phyloP scores from a whole-genome alignment of 192 early-diverging fungal species.

The Dissophora ornata region DNA sequence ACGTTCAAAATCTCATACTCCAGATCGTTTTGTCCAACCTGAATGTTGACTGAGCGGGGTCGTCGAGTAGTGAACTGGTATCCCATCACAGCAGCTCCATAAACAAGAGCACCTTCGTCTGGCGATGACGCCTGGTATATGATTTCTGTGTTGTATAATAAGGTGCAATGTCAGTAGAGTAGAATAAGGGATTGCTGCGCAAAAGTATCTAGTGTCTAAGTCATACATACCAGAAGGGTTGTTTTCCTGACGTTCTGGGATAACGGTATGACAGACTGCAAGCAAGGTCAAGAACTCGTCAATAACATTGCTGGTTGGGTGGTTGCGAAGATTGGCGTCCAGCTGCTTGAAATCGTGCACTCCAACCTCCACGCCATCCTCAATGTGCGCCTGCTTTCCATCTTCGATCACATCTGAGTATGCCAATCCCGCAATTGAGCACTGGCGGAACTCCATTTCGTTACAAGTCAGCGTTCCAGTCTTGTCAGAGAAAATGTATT shows the following conservation, averaged over 20 bases:
- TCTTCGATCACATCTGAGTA: slow-evolving; percentile 93
- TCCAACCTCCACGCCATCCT: slow-evolving; percentile 77
- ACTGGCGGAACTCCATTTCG: slow-evolving; percentile 90
- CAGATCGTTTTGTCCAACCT: slow-evolving; percentile 51
- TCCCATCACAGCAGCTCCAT: slow-evolving; percentile 72
- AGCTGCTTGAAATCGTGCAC: slow-evolving; percentile 74
- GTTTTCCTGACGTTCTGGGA: slow-evolving; percentile 79
- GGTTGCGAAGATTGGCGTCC: slow-evolving; percentile 65
- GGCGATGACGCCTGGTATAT: slow-evolving; percentile 96
- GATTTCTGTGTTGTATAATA: slow-evolving; percentile 66
- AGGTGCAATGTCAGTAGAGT: background rate
- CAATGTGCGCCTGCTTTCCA: slow-evolving; percentile 83
- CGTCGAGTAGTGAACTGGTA: slow-evolving; percentile 77
- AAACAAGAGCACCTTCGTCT: slow-evolving; percentile 95
- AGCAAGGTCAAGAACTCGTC: slow-evolving; percentile 92
- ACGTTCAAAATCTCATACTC: slow-evolving; percentile 96
- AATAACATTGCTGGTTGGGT: slow-evolving; percentile 73
- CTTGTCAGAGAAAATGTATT: slow-evolving; percentile 99
- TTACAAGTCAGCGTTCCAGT: slow-evolving; percentile 90
- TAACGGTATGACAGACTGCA: slow-evolving; percentile 97
- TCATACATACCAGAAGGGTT: slow-evolving; percentile 48
- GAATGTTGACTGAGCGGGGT: slow-evolving; percentile 67
- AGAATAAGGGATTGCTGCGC: too few species aligned
- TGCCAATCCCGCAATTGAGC: slow-evolving; percentile 90
- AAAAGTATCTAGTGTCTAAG: too few species aligned